Evolutionary conservation across 2,329 filamentous ascomycete genomes (phyloP), one percentile per base, ranked within the genome.

Genomic region (Verticillium nonalfalfae): DNA sequence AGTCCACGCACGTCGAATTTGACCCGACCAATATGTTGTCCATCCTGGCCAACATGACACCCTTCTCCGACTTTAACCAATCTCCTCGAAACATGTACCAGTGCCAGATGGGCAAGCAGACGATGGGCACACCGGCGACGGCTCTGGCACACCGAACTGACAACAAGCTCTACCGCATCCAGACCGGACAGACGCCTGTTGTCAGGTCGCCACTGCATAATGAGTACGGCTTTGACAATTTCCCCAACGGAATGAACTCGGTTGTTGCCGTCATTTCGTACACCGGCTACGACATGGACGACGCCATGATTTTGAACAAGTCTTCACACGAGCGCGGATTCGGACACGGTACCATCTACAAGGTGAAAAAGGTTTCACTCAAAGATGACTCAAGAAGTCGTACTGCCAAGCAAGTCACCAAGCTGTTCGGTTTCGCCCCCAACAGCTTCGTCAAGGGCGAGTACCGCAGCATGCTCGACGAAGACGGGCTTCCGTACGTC

Each of bases 221-320:
- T 71, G 89, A 91, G 21, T 99, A 99, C 71, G 95, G 94, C 21
- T 88, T 98, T 63, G 95, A 99, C 78, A 98, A 98, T 76, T 99
- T 97, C 75, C 95, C 95, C 60, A 97, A 98, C 73, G 95, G 95
- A 34, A 93, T 87, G 70, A 99, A 99, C 70, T 92, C 93, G 9
- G 88, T 98, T 45, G 95, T 99, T 62, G 95, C 95, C 62, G 96
- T 99, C 74, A 97, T 99, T 66, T 97, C 94, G 0, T 99, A 99
- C 75, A 98, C 94, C 1, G 95, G 94, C 59, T 99, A 98, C 78
- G 95, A 99, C 82, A 99, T 99, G 95, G 95, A 99, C 82, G 95
- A 99, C 78, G 95, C 95, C 73, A 98, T 98, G 94, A 98, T 99
- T 72, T 82, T 99, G 73, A 98, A 98, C 81, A 98, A 98, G 75